Evolutionary conservation across 371 early-diverging fungal genomes (phyloP).

Genomic region (Gilbertella persicaria): DNA sequence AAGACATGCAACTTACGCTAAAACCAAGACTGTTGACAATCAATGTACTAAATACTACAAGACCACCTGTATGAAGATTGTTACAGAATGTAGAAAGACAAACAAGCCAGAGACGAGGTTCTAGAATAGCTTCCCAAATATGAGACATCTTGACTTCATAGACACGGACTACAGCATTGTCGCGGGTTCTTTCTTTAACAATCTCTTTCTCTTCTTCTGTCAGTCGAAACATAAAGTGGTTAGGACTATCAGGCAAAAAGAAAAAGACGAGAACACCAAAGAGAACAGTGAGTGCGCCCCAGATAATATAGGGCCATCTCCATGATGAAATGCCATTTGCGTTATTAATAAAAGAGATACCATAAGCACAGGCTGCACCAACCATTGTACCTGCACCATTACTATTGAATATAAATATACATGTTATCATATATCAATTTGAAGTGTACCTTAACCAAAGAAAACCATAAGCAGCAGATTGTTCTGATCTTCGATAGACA

Average conservation of each 20-base stretch:
- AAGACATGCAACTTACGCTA: conserved; percentile 20
- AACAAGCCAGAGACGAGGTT: conserved; percentile 25
- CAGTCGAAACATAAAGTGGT: conserved; percentile 16
- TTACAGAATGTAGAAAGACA: conserved; percentile 22
- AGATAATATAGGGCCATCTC: conserved; percentile 33
- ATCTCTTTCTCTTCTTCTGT: conserved; percentile 29
- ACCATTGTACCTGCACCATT: conserved; percentile 30
- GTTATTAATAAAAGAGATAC: conserved; percentile 24
- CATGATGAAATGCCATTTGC: conserved; percentile 19
- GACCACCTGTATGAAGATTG: conserved; percentile 35
- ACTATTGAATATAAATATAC: background rate
- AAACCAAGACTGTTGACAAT: conserved; percentile 35
- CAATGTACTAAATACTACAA: conserved; percentile 34
- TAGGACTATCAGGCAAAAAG: conserved; percentile 26
- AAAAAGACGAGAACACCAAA: conserved; percentile 27
- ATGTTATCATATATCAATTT: conserved; percentile 8
- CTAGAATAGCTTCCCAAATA: conserved; percentile 24
- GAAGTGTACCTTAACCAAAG: conserved; percentile 7
- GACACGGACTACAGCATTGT: conserved; percentile 26
- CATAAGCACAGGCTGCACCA: conserved; percentile 19
- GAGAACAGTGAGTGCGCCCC: conserved; percentile 21
- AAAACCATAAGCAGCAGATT: conserved; percentile 22
- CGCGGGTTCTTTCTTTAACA: conserved; percentile 21
- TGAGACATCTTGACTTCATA: conserved; percentile 25
- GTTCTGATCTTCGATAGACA: conserved; percentile 39